Percentiles rank a stretch among this genome's conserved stretches.
phyloP scores from a whole-genome alignment of 108 stramenopile genomes.

The Conticribra weissflogii region DNA sequence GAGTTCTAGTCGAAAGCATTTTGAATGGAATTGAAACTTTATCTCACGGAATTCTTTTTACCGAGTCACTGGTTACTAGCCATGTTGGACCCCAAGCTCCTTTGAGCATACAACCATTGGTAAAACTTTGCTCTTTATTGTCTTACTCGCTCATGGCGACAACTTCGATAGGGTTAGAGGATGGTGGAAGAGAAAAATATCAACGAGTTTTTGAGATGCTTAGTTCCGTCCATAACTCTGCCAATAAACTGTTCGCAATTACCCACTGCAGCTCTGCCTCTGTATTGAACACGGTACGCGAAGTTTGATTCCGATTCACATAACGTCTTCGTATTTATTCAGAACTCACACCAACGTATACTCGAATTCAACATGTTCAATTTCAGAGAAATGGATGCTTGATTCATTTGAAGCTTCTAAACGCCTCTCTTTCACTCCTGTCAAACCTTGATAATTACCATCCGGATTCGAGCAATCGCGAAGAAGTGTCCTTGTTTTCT shows the following conservation, averaged over 20 bases:
- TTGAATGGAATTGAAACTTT: slow-evolving; percentile 22
- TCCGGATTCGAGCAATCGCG: slow-evolving; percentile 12
- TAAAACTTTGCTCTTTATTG: slow-evolving; percentile 36
- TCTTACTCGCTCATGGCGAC: slow-evolving; percentile 20
- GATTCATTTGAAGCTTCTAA: slow-evolving; percentile 26
- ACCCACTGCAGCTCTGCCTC: slow-evolving; percentile 18
- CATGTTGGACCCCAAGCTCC: slow-evolving; percentile 8
- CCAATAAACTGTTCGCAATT: slow-evolving; percentile 27
- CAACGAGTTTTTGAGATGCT: slow-evolving; percentile 27
- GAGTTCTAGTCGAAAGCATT: slow-evolving; percentile 13
- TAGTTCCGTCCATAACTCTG: slow-evolving; percentile 23
- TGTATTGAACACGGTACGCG: slow-evolving; percentile 12
- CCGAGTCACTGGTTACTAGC: slow-evolving; percentile 27
- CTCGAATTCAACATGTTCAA: not conserved
- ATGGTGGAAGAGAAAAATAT: not conserved
- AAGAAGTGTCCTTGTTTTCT: slow-evolving; percentile 23
- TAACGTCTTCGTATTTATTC: not conserved
- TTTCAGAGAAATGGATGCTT: slow-evolving; percentile 23
- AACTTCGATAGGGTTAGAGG: not conserved
- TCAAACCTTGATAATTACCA: slow-evolving; percentile 21
- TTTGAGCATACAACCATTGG: slow-evolving; percentile 13
- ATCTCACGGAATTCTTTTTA: slow-evolving; percentile 27
- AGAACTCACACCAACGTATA: not conserved
- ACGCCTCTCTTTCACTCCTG: slow-evolving; percentile 29
- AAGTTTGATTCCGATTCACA: too few relatives aligned